Base-by-base conservation (phyloP, 495 filamentous ascomycete species). In the Jackrogersella multiformis region DNA sequence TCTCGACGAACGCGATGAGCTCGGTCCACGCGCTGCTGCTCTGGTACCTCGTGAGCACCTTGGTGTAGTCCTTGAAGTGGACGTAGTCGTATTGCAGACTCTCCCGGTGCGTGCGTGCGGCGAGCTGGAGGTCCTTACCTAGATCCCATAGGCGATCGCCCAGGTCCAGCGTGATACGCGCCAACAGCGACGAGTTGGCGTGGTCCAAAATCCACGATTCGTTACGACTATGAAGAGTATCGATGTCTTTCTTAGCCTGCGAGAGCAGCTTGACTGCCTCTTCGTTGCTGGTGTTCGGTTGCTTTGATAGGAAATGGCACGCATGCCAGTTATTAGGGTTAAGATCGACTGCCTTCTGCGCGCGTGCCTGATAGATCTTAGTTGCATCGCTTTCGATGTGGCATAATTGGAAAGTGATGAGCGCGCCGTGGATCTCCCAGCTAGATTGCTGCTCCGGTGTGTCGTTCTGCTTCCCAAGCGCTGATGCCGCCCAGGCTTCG, bases 381-480 rank as follows among this genome's bases (percentile, higher is more conserved):
- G 42, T 45, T 21, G 62, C 46, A 15, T 57, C 62, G 0, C 61
- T 42, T 35, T 69, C 61, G 4, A 52, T 44, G 16, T 30, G 46
- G 35, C 65, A 74, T 26, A 74, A 41, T 13, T 74, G 72, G 51
- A 74, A 74, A 1, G 45, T 52, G 41, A 78, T 71, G 30, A 74
- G 64, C 1, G 76, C 74, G 18, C 74, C 68, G 28, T 79, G 77
- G 2, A 76, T 76, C 42, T 79, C 73, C 77, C 77, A 79, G 12
- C 74, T 64, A 7, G 76, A 74, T 35, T 76, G 20, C 4, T 59
- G 16, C 13, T 56, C 26, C 13, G 59, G 65, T 12, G 68, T 64
- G 9, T 65, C 58, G 10, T 71, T 51, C 12, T 45, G 13, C 20
- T 64, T 66, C 6, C 26, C 7, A 9, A 74, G 68, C 21, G 38